phyloP scores from a whole-genome alignment of 2,329 filamentous ascomycete genomes.

The Diaporthe citri region DNA sequence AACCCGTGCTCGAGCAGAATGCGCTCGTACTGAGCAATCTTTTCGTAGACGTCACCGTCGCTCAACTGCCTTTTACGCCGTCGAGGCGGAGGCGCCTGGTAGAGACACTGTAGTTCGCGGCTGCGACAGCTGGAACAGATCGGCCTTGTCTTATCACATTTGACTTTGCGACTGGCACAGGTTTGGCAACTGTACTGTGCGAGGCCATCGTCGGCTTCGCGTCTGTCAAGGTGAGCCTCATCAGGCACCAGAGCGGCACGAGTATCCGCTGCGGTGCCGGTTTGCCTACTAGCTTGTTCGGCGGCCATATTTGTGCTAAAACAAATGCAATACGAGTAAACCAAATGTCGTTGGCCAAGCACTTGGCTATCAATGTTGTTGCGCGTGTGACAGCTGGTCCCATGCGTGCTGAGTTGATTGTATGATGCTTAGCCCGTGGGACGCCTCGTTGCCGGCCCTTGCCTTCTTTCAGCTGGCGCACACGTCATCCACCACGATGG shows the following conservation, averaged over 20 bases:
- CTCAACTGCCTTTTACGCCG: conserved; percentile 53
- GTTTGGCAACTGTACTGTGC: conserved; percentile 45
- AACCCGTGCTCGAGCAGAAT: conserved; percentile 53
- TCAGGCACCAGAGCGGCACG: too few species aligned
- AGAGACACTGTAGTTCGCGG: conserved; percentile 50
- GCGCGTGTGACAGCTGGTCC: not conserved
- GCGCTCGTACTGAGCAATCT: conserved; percentile 54
- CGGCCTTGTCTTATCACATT: conserved; percentile 48
- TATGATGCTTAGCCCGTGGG: not conserved
- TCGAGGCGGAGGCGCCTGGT: conserved; percentile 54
- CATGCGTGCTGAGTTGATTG: too few species aligned
- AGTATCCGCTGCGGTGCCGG: not conserved
- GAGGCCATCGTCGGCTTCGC: not conserved
- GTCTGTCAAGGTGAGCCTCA: not conserved
- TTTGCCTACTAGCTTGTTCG: not conserved
- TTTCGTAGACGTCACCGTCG: conserved; percentile 49
- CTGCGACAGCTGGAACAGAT: not conserved
- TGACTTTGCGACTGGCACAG: conserved; percentile 48
- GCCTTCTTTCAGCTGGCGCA: not conserved
- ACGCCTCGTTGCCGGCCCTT: not conserved
- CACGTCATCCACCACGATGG: not conserved
- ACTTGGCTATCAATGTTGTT: not conserved
- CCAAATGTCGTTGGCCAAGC: too few species aligned
- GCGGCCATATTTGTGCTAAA: not conserved
- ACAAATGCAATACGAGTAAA: not conserved